These are phyloP conservation scores for Neofusicoccum laricinum DNA, from an alignment of 2,329 filamentous ascomycete species.

Conservation along the genomic window DNA sequence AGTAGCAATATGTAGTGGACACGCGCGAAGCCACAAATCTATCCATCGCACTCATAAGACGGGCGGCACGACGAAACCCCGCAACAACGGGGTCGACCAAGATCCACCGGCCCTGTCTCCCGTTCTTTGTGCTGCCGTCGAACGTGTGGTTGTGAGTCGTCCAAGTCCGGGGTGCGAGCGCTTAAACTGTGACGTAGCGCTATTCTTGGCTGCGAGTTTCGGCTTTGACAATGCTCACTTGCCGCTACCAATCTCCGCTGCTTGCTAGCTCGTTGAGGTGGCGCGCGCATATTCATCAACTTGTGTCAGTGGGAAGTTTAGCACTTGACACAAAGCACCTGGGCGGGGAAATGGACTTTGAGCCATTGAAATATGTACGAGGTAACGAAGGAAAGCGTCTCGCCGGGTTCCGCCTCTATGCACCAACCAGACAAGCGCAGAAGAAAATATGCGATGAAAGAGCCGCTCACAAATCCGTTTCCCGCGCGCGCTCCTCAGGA, in stretches of 20 bases:
- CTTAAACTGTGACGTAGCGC: constrained; percentile 6
- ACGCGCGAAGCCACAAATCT: not conserved
- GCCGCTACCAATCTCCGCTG: not conserved
- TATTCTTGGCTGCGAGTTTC: constrained; percentile 8
- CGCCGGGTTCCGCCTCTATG: not conserved
- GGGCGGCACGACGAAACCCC: not conserved
- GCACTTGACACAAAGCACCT: not conserved
- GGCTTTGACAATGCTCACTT: not conserved
- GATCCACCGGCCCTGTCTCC: not conserved
- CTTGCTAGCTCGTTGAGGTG: not conserved
- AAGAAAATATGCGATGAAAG: not conserved
- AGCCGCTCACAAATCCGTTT: not conserved
- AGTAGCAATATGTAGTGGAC: not conserved
- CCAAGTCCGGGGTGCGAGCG: not conserved
- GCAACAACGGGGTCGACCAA: not conserved
- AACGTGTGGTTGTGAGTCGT: constrained; percentile 2
- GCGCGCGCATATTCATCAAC: not conserved
- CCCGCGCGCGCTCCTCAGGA: not conserved
- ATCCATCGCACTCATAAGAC: not conserved
- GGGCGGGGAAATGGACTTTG: not conserved
- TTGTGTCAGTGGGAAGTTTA: not conserved
- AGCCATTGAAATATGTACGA: constrained; percentile 13
- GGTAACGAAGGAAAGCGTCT: not conserved
- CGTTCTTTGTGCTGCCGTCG: not conserved
- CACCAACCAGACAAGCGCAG: not conserved